Percentiles rank a stretch among this genome's conserved stretches.
phyloP scores from a whole-genome alignment of 805 yeast species.

The Kodamaea kakaduensis region DNA sequence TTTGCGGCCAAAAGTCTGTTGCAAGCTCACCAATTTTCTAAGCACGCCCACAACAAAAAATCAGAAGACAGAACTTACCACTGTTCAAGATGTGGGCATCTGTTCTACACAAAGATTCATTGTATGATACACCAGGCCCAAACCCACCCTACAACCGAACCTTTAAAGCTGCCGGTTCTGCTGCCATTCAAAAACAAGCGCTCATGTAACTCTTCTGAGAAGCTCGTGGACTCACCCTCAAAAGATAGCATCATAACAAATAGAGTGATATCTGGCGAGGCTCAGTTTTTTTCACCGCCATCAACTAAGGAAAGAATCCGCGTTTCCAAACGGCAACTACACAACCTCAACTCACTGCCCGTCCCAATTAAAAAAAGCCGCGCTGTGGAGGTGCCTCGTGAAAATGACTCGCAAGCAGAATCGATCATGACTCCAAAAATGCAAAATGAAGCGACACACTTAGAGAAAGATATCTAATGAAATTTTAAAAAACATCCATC shows the following conservation, averaged over 20 bases:
- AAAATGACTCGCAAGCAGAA: no score
- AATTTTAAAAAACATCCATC: no score
- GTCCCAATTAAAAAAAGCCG: no score
- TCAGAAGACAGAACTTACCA: not conserved
- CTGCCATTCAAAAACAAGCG: conserved; percentile 4
- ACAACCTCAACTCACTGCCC: no score
- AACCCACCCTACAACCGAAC: not conserved
- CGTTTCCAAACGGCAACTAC: no score
- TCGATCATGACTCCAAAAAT: no score
- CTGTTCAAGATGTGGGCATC: conserved; percentile 1
- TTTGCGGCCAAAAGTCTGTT: conserved; percentile 2
- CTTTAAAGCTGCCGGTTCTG: conserved; percentile 2
- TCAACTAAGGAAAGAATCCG: conserved; percentile 1
- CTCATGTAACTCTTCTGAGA: no score
- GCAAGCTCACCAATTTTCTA: not conserved
- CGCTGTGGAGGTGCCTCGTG: no score
- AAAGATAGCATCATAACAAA: no score
- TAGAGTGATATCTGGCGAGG: not conserved
- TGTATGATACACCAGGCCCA: conserved; percentile 5
- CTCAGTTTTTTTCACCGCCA: conserved; percentile 1
- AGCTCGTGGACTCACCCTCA: no score
- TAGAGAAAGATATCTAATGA: no score
- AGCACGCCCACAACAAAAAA: not conserved
- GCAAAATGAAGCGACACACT: no score
- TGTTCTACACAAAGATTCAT: conserved; percentile 2